Percentiles rank a stretch among this genome's conserved stretches.
phyloP scores from a whole-genome alignment of 805 yeast species.

The Candida suzukii region DNA sequence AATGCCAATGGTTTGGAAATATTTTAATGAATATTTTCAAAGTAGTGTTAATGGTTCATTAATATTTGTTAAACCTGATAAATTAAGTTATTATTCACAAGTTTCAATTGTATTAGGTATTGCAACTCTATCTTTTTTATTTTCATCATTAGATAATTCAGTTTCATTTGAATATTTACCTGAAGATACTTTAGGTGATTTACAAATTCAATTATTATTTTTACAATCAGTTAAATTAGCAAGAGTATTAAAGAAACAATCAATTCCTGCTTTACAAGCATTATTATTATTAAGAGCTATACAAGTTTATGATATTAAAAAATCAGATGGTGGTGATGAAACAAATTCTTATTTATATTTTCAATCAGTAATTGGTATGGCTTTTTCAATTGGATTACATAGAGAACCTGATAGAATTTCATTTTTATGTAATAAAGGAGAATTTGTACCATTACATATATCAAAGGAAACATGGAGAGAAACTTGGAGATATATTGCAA shows the following conservation, averaged over 20 bases:
- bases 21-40: background rate
- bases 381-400: background rate
- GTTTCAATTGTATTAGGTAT: background rate
- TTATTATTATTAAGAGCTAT: background rate
- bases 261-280: background rate
- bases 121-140: background rate
- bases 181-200: background rate
- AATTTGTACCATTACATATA: background rate
- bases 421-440: background rate
- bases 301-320: background rate
- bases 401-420: constrained; percentile 1
- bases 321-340: background rate
- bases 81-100: background rate
- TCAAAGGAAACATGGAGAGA: background rate
- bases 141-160: background rate
- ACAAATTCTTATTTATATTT: background rate
- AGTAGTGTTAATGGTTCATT: background rate
- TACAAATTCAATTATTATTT: background rate
- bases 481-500: background rate
- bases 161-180: background rate
- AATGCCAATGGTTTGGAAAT: background rate
- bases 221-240: background rate
- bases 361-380: background rate
- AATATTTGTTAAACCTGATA: background rate
- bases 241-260: background rate